Percentiles rank a stretch among this genome's conserved stretches.
These are phyloP conservation scores for Chaetomiaceae sp. DNA, from an alignment of 2,329 filamentous ascomycete species.

Conservation along the genomic window DNA sequence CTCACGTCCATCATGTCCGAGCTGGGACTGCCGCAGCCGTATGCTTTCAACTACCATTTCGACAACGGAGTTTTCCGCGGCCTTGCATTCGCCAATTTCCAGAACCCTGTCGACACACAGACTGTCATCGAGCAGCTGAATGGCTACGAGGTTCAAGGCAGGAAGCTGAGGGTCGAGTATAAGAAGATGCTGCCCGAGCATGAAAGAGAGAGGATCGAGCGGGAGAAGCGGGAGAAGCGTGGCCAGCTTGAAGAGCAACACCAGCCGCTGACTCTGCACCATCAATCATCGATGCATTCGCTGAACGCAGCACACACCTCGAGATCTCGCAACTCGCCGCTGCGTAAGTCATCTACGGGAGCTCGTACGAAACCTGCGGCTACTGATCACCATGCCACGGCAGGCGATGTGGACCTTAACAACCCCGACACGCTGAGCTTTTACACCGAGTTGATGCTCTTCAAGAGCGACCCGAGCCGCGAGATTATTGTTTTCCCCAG, in stretches of 20 bases:
- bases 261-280: conserved; percentile 70
- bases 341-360: conserved; percentile 37
- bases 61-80: conserved; percentile 96
- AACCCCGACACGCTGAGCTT: conserved; percentile 81
- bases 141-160: conserved; percentile 88
- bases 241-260: conserved; percentile 98
- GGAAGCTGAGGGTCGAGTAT: conserved; percentile 94
- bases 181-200: conserved; percentile 98
- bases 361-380: background rate
- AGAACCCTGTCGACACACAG: conserved; percentile 87
- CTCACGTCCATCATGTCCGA: conserved; percentile 91
- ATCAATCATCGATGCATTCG: conserved; percentile 81
- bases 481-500: conserved; percentile 82
- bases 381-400: conserved; percentile 17
- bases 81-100: conserved; percentile 96
- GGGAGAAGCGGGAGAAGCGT: conserved; percentile 92
- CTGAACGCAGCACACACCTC: conserved; percentile 57
- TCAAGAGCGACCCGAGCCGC: conserved; percentile 65
- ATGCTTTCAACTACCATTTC: conserved; percentile 99
- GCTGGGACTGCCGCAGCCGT: conserved; percentile 86
- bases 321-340: conserved; percentile 38
- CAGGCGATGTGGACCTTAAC: conserved; percentile 67
- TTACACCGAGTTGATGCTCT: conserved; percentile 85
- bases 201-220: conserved; percentile 90
- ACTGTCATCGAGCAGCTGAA: conserved; percentile 92